Conservation (phyloP, 345 rosid species). For the Cardiospermum halicacabum region DNA sequence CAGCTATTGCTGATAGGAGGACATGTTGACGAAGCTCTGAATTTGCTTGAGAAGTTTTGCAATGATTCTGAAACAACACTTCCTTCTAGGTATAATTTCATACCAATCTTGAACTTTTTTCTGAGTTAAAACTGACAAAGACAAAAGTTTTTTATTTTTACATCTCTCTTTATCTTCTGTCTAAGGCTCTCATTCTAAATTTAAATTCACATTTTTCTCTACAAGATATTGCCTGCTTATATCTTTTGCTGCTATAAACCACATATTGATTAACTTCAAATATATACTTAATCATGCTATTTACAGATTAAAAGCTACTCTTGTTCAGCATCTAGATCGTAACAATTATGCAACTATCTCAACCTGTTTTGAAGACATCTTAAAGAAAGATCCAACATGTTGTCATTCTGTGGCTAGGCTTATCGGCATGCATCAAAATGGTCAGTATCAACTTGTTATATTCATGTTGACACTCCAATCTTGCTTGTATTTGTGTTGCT, state of each 20-base stretch:
- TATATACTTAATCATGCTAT: too few relatives aligned
- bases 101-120: too few relatives aligned
- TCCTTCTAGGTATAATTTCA: slow-evolving; percentile 50
- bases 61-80: slow-evolving; percentile 33
- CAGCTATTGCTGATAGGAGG: slow-evolving; percentile 78
- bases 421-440: slow-evolving; percentile 47
- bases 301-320: slow-evolving; percentile 53
- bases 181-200: too few relatives aligned
- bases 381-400: slow-evolving; percentile 74
- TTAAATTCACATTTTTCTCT: background rate
- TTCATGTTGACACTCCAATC: too few relatives aligned
- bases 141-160: too few relatives aligned
- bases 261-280: too few relatives aligned
- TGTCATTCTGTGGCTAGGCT: slow-evolving; percentile 50
- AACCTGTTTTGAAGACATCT: slow-evolving; percentile 56
- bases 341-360: slow-evolving; percentile 30
- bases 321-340: slow-evolving; percentile 51
- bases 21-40: slow-evolving; percentile 52
- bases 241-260: background rate
- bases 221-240: background rate
- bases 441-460: slow-evolving; percentile 23
- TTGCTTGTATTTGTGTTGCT: too few relatives aligned
- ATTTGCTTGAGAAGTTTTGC: slow-evolving; percentile 50
- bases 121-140: too few relatives aligned
- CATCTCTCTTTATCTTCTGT: too few relatives aligned